Conservation (phyloP, 768 basidiomycete species). For the Tephrocybe sp. region DNA sequence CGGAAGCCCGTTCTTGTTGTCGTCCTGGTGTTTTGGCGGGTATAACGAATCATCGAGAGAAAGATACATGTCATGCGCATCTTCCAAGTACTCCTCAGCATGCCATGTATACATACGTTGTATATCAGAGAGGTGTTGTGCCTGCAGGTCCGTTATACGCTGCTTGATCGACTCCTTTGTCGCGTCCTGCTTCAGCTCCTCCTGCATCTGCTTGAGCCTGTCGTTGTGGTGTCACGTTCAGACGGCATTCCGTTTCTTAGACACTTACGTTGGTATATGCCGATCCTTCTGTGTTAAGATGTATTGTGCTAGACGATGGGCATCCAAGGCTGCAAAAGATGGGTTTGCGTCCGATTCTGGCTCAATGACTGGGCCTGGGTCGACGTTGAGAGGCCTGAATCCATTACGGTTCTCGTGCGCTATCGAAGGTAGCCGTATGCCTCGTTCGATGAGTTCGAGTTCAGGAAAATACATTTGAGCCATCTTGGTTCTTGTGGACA, state of each 20-base stretch:
- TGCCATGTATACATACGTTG: conserved; percentile 36
- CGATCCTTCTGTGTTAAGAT: conserved; percentile 39
- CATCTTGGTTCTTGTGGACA: conserved; percentile 9
- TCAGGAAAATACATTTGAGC: conserved; percentile 12
- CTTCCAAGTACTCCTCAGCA: conserved; percentile 34
- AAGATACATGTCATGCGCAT: conserved; percentile 31
- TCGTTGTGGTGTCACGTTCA: neutral
- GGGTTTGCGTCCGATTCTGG: conserved; percentile 4
- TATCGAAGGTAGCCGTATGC: conserved; percentile 6
- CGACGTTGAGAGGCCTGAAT: conserved; percentile 1
- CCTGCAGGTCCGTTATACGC: conserved; percentile 26
- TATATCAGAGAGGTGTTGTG: conserved; percentile 35
- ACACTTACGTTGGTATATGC: conserved; percentile 39
- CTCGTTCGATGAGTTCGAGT: neutral
- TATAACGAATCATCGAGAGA: conserved; percentile 29
- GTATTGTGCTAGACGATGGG: conserved; percentile 37
- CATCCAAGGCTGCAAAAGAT: conserved; percentile 22
- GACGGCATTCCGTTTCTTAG: neutral
- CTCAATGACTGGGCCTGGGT: neutral
- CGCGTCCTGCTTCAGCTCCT: conserved; percentile 26
- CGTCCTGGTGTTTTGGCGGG: conserved; percentile 16
- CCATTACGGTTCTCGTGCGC: conserved; percentile 8
- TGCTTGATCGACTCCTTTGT: conserved; percentile 24
- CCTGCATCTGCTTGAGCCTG: conserved; percentile 37
- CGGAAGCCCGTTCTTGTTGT: neutral